phyloP scores from a whole-genome alignment of 768 basidiomycete species.

The Austroboletus festivus region DNA sequence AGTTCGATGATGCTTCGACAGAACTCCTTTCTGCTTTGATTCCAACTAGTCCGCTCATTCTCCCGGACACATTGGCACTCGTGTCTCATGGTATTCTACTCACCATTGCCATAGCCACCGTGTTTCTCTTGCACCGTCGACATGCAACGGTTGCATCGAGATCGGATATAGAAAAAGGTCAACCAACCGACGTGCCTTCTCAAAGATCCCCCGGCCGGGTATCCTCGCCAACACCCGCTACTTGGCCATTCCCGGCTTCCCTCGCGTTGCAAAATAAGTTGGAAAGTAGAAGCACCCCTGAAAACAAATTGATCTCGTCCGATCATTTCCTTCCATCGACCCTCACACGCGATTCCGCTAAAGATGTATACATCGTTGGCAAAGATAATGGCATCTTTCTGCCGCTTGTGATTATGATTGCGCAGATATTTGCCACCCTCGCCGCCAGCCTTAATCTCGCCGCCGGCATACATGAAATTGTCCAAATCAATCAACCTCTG shows the following conservation, averaged over 20 bases:
- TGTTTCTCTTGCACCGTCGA: constrained; percentile 6
- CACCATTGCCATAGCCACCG: constrained; percentile 9
- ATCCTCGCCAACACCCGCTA: constrained; percentile 30
- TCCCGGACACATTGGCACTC: constrained; percentile 24
- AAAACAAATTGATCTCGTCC: not conserved
- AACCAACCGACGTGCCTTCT: not conserved
- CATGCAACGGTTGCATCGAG: not conserved
- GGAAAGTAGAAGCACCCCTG: not conserved
- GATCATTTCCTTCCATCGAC: constrained; percentile 6
- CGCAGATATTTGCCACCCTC: constrained; percentile 24
- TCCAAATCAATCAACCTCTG: not conserved
- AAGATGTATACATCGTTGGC: not conserved
- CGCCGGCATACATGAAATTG: constrained; percentile 4
- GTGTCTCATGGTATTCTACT: constrained; percentile 22
- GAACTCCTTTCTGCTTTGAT: constrained; percentile 27
- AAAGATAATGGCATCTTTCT: not conserved
- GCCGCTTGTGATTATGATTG: constrained; percentile 12
- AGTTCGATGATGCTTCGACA: constrained; percentile 1
- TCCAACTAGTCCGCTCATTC: constrained; percentile 22
- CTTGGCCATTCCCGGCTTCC: constrained; percentile 33
- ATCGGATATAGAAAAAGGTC: constrained; percentile 16
- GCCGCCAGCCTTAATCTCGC: constrained; percentile 22
- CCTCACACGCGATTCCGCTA: not conserved
- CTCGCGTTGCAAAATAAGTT: constrained; percentile 16
- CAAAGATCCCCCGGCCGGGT: constrained; percentile 14